Conservation (phyloP, 345 rosid species). For the Eucalyptus cloeziana region DNA sequence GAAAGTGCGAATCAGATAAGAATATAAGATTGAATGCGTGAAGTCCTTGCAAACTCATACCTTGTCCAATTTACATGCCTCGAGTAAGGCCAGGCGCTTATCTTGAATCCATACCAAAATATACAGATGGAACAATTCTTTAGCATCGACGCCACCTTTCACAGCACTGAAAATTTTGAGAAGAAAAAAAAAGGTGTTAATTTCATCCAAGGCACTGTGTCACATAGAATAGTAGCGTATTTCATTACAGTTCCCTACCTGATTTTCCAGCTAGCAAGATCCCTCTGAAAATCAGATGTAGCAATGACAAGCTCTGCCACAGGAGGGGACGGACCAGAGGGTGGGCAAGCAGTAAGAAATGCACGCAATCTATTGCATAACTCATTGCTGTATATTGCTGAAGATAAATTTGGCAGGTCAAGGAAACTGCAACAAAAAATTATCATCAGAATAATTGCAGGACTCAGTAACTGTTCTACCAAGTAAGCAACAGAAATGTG, state of each 20-base stretch:
- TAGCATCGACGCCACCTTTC: conserved; percentile 97
- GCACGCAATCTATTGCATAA: conserved; percentile 80
- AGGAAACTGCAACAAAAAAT: conserved; percentile 51
- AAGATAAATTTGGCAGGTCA: conserved; percentile 82
- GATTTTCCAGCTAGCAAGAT: conserved; percentile 75
- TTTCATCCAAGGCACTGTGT: background rate
- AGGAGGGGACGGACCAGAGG: conserved; percentile 84
- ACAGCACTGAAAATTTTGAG: conserved; percentile 33
- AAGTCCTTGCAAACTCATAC: conserved; percentile 8
- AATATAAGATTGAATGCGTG: background rate
- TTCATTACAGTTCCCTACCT: conserved; percentile 23
- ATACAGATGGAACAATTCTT: conserved; percentile 86
- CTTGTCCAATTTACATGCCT: conserved; percentile 94
- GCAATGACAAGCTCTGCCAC: conserved; percentile 93
- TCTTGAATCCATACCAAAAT: conserved; percentile 98
- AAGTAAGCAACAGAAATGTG: background rate
- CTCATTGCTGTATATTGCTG: conserved; percentile 89
- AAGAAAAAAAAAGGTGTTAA: background rate
- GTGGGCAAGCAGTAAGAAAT: conserved; percentile 91
- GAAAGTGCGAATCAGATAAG: background rate
- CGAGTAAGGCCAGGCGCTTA: conserved; percentile 75
- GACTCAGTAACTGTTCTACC: background rate
- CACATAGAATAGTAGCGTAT: background rate
- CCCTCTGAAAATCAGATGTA: conserved; percentile 92
- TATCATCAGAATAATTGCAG: background rate